A percentile compares a stretch with the other conserved stretches of the same genome.
These are phyloP conservation scores for Rusavskia elegans DNA, from an alignment of 495 filamentous ascomycete species.

Conservation along the genomic window DNA sequence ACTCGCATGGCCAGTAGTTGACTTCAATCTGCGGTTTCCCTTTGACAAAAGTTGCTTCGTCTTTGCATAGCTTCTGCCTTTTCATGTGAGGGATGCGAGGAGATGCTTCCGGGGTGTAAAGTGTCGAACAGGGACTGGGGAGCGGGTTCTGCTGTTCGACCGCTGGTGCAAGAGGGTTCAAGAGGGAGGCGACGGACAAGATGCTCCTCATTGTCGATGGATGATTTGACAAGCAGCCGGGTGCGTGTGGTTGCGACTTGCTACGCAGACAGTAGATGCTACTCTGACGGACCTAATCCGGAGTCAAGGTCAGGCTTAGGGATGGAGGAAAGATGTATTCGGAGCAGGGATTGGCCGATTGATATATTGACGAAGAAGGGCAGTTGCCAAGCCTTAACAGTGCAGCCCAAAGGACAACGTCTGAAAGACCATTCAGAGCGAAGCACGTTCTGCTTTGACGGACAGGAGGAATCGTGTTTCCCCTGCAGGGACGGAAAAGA, in stretches of 20 bases:
- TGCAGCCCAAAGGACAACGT: background rate
- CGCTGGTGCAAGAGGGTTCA: constrained; percentile 39
- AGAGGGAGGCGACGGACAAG: constrained; percentile 40
- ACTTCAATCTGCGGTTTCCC: constrained; percentile 43
- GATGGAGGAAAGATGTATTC: background rate
- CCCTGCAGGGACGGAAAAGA: background rate
- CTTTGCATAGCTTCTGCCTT: constrained; percentile 39
- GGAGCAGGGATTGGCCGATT: background rate
- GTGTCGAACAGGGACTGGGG: constrained; percentile 12
- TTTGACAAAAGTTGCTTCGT: constrained; percentile 39
- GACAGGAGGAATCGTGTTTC: background rate
- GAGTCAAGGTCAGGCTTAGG: background rate
- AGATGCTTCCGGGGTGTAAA: constrained; percentile 8
- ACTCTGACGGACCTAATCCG: too few species aligned
- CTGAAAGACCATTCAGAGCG: background rate
- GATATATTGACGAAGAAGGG: background rate
- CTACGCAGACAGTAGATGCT: too few species aligned
- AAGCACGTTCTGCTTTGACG: background rate
- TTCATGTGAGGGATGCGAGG: constrained; percentile 19
- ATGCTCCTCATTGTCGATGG: constrained; percentile 17
- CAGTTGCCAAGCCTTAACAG: background rate
- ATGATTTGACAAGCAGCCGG: background rate
- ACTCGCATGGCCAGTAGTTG: constrained; percentile 53
- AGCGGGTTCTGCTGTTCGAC: constrained; percentile 13
- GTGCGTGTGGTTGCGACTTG: background rate